Evolutionary conservation across 2,329 filamentous ascomycete genomes (phyloP).

Genomic region (Aspergillus sp.): DNA sequence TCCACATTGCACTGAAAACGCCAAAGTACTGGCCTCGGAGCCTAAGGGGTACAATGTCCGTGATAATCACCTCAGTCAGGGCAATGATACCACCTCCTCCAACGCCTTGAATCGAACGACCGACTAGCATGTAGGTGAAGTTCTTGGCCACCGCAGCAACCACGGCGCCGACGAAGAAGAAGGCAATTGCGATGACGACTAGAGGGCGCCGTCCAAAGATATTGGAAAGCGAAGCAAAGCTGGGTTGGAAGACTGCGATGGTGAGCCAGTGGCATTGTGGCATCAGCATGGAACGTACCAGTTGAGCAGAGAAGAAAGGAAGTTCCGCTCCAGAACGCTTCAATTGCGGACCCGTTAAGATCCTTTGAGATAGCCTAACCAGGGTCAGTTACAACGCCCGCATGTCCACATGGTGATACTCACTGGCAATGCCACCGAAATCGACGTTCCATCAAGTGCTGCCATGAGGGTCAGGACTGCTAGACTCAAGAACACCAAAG

Average conservation of each 20-base stretch:
- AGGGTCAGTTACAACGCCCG: neutral
- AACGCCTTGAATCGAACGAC: slow-evolving; percentile 44
- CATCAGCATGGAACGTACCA: neutral
- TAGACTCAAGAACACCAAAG: slow-evolving; percentile 5
- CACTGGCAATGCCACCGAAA: slow-evolving; percentile 12
- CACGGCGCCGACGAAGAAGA: slow-evolving; percentile 47
- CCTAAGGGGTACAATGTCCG: slow-evolving; percentile 44
- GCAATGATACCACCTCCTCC: slow-evolving; percentile 46
- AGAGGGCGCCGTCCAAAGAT: slow-evolving; percentile 48
- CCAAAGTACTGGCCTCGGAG: slow-evolving; percentile 40
- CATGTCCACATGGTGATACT: neutral
- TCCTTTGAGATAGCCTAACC: slow-evolving; percentile 48
- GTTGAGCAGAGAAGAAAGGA: slow-evolving; percentile 65
- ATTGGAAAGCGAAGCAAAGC: slow-evolving; percentile 46
- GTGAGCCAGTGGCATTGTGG: slow-evolving; percentile 17
- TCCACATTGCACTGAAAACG: slow-evolving; percentile 40
- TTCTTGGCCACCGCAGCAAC: slow-evolving; percentile 40
- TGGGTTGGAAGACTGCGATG: slow-evolving; percentile 47
- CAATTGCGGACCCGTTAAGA: slow-evolving; percentile 52
- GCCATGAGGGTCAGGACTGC: slow-evolving; percentile 11
- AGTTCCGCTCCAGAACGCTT: slow-evolving; percentile 70
- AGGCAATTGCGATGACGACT: slow-evolving; percentile 36
- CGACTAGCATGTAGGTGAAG: slow-evolving; percentile 47
- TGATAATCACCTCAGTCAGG: slow-evolving; percentile 43
- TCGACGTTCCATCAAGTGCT: slow-evolving; percentile 11